Evolutionary conservation across 805 yeast genomes (phyloP).

Genomic region (Metschnikowia kunwiensis): DNA sequence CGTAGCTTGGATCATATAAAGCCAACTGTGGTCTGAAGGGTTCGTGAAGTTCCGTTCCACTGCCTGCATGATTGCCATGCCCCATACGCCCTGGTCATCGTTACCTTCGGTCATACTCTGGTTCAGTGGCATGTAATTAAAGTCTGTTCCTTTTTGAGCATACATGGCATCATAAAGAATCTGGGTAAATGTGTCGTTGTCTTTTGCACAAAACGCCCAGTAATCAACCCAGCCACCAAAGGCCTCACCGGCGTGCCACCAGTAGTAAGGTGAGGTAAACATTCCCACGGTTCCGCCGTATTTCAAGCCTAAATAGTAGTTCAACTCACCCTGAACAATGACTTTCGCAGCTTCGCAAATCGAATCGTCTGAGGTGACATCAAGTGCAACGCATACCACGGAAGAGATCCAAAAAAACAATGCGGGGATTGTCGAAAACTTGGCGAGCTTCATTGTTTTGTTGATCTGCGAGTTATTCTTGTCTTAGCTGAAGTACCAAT

Average conservation of each 20-base stretch:
- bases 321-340: constrained; percentile 39
- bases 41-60: constrained; percentile 40
- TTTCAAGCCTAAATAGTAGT: constrained; percentile 42
- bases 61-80: constrained; percentile 45
- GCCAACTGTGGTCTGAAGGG: constrained; percentile 38
- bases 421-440: neutral
- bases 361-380: constrained; percentile 33
- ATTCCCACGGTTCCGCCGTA: constrained; percentile 47
- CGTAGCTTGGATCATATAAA: constrained; percentile 40
- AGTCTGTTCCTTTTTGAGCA: constrained; percentile 41
- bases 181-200: constrained; percentile 29
- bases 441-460: constrained; percentile 4
- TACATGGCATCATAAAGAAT: constrained; percentile 39
- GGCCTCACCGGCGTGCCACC: constrained; percentile 55
- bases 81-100: constrained; percentile 56
- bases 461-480: too few relatives aligned
- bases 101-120: constrained; percentile 48
- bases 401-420: constrained; percentile 5
- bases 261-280: constrained; percentile 45
- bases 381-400: constrained; percentile 25
- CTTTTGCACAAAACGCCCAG: constrained; percentile 35
- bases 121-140: constrained; percentile 44
- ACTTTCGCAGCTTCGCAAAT: constrained; percentile 40
- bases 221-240: constrained; percentile 47
- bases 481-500: too few relatives aligned